Evolutionary conservation across 257 asterid genomes (phyloP).

Genomic region (Solanum chmielewskii): DNA sequence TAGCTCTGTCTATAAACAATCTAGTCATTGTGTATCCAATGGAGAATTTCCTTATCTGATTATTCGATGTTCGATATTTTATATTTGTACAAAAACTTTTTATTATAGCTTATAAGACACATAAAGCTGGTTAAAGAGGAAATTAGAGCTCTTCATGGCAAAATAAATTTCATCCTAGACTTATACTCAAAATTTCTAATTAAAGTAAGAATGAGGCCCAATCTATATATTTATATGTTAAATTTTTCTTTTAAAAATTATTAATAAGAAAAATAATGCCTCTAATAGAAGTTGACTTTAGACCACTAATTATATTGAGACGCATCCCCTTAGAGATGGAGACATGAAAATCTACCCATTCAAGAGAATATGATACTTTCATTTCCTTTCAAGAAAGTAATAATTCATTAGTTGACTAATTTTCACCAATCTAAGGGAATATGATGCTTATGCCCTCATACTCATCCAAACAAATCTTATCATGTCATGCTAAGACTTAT

Average conservation of each 20-base stretch:
- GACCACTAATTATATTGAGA: background rate
- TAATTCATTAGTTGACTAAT: background rate
- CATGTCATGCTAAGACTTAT: background rate
- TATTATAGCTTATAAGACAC: background rate
- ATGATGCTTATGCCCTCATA: background rate
- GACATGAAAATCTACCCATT: background rate
- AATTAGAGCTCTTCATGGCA: background rate
- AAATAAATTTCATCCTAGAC: no score
- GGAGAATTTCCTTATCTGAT: background rate
- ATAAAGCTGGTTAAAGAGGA: background rate
- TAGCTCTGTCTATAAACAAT: background rate
- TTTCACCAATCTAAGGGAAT: background rate
- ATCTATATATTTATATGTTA: no score
- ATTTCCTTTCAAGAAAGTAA: background rate
- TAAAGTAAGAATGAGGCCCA: no score
- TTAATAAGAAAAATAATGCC: no score
- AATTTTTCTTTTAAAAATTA: no score
- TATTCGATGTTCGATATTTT: background rate
- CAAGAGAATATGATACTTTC: background rate
- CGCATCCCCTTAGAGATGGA: background rate
- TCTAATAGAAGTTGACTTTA: no score
- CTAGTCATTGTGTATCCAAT: background rate
- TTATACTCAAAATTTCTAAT: no score
- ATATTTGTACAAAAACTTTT: no score
- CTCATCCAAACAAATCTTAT: background rate